These are phyloP conservation scores for Trichoderma koningii DNA, from an alignment of 2,329 filamentous ascomycete species.

Conservation along the genomic window DNA sequence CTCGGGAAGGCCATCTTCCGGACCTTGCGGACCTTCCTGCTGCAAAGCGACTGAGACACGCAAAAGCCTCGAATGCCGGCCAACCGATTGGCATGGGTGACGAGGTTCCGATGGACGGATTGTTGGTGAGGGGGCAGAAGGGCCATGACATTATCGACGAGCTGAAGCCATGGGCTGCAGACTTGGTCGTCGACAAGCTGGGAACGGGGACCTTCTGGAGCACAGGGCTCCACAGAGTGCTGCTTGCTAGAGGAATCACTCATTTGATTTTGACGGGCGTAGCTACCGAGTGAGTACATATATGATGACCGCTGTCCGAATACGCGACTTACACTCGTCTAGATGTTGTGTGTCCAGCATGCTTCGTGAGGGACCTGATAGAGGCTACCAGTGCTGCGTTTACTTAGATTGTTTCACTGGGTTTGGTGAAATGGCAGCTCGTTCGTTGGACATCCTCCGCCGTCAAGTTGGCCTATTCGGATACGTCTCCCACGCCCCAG, in stretches of 20 bases:
- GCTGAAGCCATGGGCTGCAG: background rate
- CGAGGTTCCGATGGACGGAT: constrained; percentile 1
- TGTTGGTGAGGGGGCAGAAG: constrained; percentile 3
- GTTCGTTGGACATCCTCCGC: background rate
- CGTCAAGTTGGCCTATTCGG: constrained; percentile 4
- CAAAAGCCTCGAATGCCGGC: background rate
- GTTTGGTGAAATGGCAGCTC: background rate
- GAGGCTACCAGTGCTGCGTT: constrained; percentile 13
- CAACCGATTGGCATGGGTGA: constrained; percentile 5
- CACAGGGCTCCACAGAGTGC: background rate
- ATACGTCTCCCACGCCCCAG: background rate
- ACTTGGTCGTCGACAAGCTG: constrained; percentile 7
- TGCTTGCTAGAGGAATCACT: constrained; percentile 12
- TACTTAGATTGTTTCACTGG: background rate
- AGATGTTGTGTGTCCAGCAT: constrained; percentile 15
- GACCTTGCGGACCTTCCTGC: background rate
- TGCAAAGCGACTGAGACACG: background rate
- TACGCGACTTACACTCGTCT: background rate
- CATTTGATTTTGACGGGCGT: constrained; percentile 17
- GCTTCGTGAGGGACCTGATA: background rate
- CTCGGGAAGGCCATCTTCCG: constrained; percentile 8
- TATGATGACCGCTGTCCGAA: no score
- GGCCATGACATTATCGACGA: constrained; percentile 14
- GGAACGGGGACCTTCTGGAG: constrained; percentile 21
- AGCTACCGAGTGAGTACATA: constrained; percentile 1